These are phyloP conservation scores for Cornus suecica DNA, from an alignment of 148 eudicot genomes.

Conservation along the genomic window DNA sequence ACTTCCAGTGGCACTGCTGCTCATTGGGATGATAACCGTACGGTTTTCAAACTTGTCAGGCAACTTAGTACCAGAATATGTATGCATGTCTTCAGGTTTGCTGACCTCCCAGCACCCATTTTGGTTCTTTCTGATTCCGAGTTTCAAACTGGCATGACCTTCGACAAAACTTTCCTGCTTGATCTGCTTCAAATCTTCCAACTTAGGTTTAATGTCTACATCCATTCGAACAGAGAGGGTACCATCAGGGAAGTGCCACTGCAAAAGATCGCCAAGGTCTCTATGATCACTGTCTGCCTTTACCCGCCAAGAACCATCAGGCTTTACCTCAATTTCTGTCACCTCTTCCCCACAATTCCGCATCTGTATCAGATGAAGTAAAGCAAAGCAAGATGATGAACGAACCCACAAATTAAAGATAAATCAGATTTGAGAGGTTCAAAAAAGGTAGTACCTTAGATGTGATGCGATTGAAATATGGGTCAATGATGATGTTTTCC, in stretches of 20 bases:
- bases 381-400: background rate
- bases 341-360: conserved; percentile 74
- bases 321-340: conserved; percentile 86
- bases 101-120: conserved; percentile 69
- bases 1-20: conserved; percentile 68
- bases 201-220: conserved; percentile 35
- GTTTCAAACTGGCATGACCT: conserved; percentile 40
- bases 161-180: conserved; percentile 47
- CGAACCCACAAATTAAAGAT: background rate
- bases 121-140: conserved; percentile 61
- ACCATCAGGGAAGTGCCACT: conserved; percentile 73
- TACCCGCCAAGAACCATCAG: conserved; percentile 99
- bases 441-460: conserved; percentile 45
- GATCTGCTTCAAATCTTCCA: conserved; percentile 40
- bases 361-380: conserved; percentile 40
- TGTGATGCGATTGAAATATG: conserved; percentile 89
- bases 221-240: conserved; percentile 36
- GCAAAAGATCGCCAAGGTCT: conserved; percentile 52
- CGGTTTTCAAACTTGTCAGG: conserved; percentile 27
- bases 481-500: conserved; percentile 82
- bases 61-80: conserved; percentile 33
- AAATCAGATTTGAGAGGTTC: background rate
- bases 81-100: conserved; percentile 40
- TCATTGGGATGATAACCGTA: conserved; percentile 50
- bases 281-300: conserved; percentile 54